Conservation (phyloP, 371 early-diverging fungal genomes). For the Circinella umbellata region DNA sequence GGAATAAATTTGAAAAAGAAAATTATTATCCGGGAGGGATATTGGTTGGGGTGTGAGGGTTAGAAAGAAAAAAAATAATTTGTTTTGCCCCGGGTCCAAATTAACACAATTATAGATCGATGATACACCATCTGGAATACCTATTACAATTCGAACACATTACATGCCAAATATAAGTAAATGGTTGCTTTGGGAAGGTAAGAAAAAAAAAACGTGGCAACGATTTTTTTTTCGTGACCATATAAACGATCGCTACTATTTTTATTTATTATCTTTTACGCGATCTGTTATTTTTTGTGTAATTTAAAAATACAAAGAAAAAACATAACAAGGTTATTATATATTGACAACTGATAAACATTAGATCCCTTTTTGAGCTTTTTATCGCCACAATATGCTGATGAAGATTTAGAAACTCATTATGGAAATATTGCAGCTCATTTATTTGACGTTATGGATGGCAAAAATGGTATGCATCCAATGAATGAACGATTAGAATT, state of each 20-base stretch:
- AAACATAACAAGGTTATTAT: too few relatives aligned
- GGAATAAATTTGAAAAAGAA: background rate
- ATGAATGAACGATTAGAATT: constrained; percentile 72
- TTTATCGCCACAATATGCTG: constrained; percentile 76
- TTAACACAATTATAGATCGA: constrained; percentile 51
- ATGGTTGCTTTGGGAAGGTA: constrained; percentile 88
- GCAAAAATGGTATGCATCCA: constrained; percentile 48
- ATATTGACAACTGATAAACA: too few relatives aligned
- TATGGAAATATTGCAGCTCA: constrained; percentile 60
- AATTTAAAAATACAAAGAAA: too few relatives aligned
- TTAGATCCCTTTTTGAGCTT: constrained; percentile 79
- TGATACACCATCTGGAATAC: constrained; percentile 50
- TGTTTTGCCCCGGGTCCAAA: background rate
- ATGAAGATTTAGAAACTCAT: constrained; percentile 68
- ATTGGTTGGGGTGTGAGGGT: too few relatives aligned
- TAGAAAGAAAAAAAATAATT: too few relatives aligned
- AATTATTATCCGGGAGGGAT: background rate
- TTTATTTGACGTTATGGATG: constrained; percentile 51
- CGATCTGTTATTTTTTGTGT: too few relatives aligned
- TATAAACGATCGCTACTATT: too few relatives aligned
- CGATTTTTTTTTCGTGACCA: too few relatives aligned
- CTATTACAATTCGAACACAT: constrained; percentile 55
- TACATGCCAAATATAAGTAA: constrained; percentile 81
- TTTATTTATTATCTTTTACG: too few relatives aligned
- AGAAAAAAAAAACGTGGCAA: background rate